Percentiles rank a stretch among this genome's conserved stretches.
These are phyloP conservation scores for Salix viminalis DNA, from an alignment of 345 rosid genomes.

Conservation along the genomic window DNA sequence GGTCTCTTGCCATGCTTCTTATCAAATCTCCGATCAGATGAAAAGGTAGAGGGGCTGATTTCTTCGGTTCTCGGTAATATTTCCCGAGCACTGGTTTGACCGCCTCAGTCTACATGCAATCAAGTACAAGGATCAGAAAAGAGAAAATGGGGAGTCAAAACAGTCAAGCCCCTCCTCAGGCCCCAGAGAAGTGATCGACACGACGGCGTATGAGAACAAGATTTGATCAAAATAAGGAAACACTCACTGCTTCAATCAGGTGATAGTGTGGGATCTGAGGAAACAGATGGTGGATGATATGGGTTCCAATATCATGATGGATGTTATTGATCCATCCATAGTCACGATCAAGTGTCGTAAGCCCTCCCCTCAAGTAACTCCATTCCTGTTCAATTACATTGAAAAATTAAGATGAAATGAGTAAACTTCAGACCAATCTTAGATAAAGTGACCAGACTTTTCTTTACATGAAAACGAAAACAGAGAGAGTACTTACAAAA, in stretches of 20 bases:
- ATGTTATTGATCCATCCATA: slow-evolving; percentile 67
- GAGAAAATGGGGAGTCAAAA: background rate
- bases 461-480: background rate
- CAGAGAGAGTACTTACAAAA: no score
- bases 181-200: background rate
- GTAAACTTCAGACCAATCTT: background rate
- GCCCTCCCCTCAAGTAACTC: slow-evolving; percentile 83
- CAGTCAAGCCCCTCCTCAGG: background rate
- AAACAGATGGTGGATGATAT: slow-evolving; percentile 82
- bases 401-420: background rate
- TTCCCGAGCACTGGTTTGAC: slow-evolving; percentile 69
- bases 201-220: background rate
- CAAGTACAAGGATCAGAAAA: background rate
- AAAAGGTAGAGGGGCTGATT: slow-evolving; percentile 57
- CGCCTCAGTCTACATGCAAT: slow-evolving; percentile 48
- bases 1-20: slow-evolving; percentile 56
- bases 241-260: slow-evolving; percentile 69
- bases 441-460: background rate
- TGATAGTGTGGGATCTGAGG: slow-evolving; percentile 92
- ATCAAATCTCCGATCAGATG: slow-evolving; percentile 54
- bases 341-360: slow-evolving; percentile 77
- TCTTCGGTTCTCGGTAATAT: slow-evolving; percentile 72
- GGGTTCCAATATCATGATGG: slow-evolving; percentile 90
- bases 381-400: slow-evolving; percentile 47
- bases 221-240: background rate